Evolutionary conservation across 257 asterid genomes (phyloP).

Genomic region (Capsicum chinense): DNA sequence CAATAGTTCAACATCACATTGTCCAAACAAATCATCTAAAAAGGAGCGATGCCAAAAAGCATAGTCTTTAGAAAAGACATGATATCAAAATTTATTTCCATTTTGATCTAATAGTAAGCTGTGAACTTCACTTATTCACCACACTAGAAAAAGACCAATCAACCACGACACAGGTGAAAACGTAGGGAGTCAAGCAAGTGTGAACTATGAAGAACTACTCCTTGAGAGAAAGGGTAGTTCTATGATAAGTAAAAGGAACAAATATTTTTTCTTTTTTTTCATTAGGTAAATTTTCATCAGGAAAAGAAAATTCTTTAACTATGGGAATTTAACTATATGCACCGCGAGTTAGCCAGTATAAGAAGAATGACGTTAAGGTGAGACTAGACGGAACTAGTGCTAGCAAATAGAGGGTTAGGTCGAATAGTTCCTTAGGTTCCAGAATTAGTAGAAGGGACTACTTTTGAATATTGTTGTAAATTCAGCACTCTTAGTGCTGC

Average conservation of each 20-base stretch:
- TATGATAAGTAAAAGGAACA: too few species aligned
- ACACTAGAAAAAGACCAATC: not conserved
- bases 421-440: not conserved
- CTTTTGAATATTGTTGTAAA: not conserved
- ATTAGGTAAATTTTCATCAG: too few species aligned
- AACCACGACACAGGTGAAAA: not conserved
- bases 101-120: not conserved
- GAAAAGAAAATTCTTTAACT: too few species aligned
- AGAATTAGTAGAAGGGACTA: conserved; percentile 2
- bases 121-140: not conserved
- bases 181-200: too few species aligned
- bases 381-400: too few species aligned
- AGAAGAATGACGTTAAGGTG: too few species aligned
- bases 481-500: not conserved
- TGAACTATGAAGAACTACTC: too few species aligned
- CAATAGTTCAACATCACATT: conserved; percentile 22
- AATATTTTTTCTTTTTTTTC: too few species aligned
- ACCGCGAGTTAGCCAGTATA: too few species aligned
- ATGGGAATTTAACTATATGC: too few species aligned
- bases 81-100: not conserved
- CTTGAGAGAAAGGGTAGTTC: too few species aligned
- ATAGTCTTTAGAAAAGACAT: not conserved
- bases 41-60: not conserved
- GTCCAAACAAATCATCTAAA: conserved; percentile 6
- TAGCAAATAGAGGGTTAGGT: too few species aligned